Percentiles rank a stretch among this genome's conserved stretches.
Conservation (phyloP, 2,329 filamentous ascomycete genomes). For the Thielaviopsis populi region DNA sequence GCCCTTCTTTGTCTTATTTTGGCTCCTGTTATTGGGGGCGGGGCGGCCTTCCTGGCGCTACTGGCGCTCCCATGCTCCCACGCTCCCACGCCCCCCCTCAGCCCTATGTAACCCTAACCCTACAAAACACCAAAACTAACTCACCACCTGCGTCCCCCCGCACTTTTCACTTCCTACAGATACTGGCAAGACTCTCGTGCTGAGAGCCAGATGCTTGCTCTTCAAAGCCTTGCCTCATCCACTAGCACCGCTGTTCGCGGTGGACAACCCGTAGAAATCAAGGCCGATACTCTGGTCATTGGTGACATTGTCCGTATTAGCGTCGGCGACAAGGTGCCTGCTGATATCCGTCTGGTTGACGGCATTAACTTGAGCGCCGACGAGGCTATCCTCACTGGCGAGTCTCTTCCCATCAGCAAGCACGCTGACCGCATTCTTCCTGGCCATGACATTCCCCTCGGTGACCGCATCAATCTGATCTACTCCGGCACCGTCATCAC, state of each 20-base stretch:
- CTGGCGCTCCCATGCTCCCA: neutral
- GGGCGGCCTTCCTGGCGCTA: neutral
- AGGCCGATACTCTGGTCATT: conserved; percentile 43
- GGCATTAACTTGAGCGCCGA: conserved; percentile 64
- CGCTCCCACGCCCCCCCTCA: neutral
- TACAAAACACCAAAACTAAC: neutral
- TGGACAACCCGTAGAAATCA: conserved; percentile 35
- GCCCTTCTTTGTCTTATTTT: neutral
- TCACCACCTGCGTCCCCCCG: neutral
- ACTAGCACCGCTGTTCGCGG: conserved; percentile 44
- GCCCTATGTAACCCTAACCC: conserved; percentile 5
- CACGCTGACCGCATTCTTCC: conserved; percentile 41
- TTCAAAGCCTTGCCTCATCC: conserved; percentile 42
- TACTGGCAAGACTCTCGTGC: conserved; percentile 41
- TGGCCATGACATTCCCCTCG: conserved; percentile 42
- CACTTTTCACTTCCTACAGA: no score
- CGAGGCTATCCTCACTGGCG: conserved; percentile 58
- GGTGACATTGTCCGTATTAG: conserved; percentile 50
- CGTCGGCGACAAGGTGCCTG: conserved; percentile 55
- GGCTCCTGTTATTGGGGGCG: no score
- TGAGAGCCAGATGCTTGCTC: conserved; percentile 46
- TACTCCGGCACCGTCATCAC: conserved; percentile 61
- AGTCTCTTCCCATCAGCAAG: conserved; percentile 56
- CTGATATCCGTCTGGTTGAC: conserved; percentile 49
- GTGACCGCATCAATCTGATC: conserved; percentile 55